A percentile compares a stretch with the other conserved stretches of the same genome.
Evolutionary conservation across 805 yeast genomes (phyloP).

Genomic region (Yamadazyma nakazawae): DNA sequence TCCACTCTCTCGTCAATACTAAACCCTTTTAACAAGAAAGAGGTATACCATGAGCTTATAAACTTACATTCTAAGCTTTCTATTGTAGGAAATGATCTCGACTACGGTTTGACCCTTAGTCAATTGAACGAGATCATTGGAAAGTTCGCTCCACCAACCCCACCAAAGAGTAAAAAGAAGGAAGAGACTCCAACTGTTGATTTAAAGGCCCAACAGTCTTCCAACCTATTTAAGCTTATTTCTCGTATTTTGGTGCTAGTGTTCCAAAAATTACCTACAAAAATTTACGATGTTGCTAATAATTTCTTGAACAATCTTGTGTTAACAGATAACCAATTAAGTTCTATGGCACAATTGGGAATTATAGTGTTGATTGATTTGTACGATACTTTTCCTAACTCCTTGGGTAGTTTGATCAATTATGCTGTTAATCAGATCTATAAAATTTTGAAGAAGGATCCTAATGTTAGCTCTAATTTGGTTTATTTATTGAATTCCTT

Average conservation of each 20-base stretch:
- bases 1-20: neutral
- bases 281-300: slow-evolving; percentile 38
- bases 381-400: slow-evolving; percentile 35
- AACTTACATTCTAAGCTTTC: slow-evolving; percentile 1
- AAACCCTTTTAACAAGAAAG: slow-evolving; percentile 3
- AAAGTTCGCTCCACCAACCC: slow-evolving; percentile 17
- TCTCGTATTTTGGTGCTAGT: slow-evolving; percentile 27
- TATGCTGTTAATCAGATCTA: slow-evolving; percentile 35
- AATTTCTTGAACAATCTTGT: slow-evolving; percentile 26
- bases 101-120: slow-evolving; percentile 1
- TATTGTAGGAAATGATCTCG: neutral
- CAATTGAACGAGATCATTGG: slow-evolving; percentile 27
- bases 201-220: slow-evolving; percentile 1
- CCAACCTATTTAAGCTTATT: slow-evolving; percentile 25
- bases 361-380: slow-evolving; percentile 35
- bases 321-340: slow-evolving; percentile 15
- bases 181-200: neutral
- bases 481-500: slow-evolving; percentile 30
- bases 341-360: slow-evolving; percentile 21
- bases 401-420: slow-evolving; percentile 32
- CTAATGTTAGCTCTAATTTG: slow-evolving; percentile 24
- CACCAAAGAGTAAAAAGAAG: slow-evolving; percentile 9
- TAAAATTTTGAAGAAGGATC: slow-evolving; percentile 36
- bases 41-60: slow-evolving; percentile 8
- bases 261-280: slow-evolving; percentile 29